Conservation (phyloP, 352 stramenopile species). For the Phytopythium sindhum region DNA sequence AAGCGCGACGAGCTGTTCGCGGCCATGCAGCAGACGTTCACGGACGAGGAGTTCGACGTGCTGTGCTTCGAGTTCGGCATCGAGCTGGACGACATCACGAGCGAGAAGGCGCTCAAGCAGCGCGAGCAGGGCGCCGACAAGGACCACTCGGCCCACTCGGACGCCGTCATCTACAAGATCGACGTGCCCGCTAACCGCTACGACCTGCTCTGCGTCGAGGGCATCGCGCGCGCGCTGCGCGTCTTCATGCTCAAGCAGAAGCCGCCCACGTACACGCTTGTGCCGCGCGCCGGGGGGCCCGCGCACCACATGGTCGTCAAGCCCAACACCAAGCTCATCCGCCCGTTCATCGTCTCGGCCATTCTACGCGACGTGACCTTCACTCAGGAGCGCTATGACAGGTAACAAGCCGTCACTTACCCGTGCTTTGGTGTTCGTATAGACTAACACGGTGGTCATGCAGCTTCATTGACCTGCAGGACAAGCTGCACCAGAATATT, state of each 20-base stretch:
- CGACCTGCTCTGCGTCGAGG: conserved; percentile 99
- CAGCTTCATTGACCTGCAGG: conserved; percentile 99
- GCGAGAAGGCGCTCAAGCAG: conserved; percentile 84
- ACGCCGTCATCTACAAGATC: conserved; percentile 99
- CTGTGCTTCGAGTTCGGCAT: conserved; percentile 99
- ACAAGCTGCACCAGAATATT: conserved; percentile 99
- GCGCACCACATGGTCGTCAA: conserved; percentile 86
- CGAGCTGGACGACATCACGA: conserved; percentile 94
- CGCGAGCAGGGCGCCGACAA: conserved; percentile 75
- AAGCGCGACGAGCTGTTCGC: conserved; percentile 97
- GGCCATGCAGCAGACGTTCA: conserved; percentile 96
- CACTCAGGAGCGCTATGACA: conserved; percentile 95
- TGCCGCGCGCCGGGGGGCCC: conserved; percentile 46
- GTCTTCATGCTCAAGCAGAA: conserved; percentile 97
- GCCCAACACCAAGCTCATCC: conserved; percentile 85
- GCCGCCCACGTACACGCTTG: conserved; percentile 84
- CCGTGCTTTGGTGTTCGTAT: not conserved
- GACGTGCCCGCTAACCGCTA: conserved; percentile 99
- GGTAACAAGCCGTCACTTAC: conserved; percentile 13
- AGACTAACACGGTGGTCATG: not conserved
- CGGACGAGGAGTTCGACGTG: conserved; percentile 98
- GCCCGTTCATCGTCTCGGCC: conserved; percentile 97
- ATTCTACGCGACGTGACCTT: conserved; percentile 97
- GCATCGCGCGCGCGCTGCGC: conserved; percentile 93
- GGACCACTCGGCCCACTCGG: conserved; percentile 54